These are phyloP conservation scores for Diplodia intermedia DNA, from an alignment of 2,329 filamentous ascomycete genomes.

Conservation along the genomic window DNA sequence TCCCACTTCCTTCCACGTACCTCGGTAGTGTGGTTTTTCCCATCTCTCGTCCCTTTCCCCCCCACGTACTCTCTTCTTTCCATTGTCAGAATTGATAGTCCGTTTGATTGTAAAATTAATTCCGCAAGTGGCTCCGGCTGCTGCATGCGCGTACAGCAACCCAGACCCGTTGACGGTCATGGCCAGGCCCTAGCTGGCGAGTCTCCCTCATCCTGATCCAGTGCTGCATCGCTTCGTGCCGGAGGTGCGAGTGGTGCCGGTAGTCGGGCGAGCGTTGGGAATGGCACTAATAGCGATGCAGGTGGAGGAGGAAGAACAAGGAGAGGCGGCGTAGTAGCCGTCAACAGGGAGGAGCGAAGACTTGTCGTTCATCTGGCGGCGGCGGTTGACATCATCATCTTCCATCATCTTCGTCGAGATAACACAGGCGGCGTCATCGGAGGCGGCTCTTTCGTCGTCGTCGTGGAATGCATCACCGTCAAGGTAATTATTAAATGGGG, in stretches of 20 bases:
- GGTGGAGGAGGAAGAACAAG: conserved; percentile 10
- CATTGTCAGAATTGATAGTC: conserved; percentile 16
- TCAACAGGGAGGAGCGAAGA: neutral
- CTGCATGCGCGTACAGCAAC: neutral
- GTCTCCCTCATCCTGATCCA: conserved; percentile 29
- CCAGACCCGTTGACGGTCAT: conserved; percentile 19
- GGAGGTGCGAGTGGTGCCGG: neutral
- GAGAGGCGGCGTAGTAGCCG: neutral
- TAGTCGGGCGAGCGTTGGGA: neutral
- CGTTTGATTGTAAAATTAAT: neutral
- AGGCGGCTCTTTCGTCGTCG: conserved; percentile 13
- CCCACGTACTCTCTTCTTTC: neutral
- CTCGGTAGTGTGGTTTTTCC: neutral
- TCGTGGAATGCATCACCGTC: conserved; percentile 13
- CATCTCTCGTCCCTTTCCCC: neutral
- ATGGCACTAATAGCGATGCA: neutral
- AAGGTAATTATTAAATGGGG: neutral
- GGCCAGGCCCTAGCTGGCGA: conserved; percentile 28
- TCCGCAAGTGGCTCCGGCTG: conserved; percentile 19
- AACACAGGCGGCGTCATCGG: neutral
- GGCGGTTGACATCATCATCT: conserved; percentile 3
- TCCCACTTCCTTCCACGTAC: neutral
- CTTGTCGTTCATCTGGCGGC: neutral
- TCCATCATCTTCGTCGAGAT: conserved; percentile 15
- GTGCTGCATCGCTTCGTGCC: conserved; percentile 20